Conservation (phyloP, 768 basidiomycete species). For the Leccinum pellstonianum region DNA sequence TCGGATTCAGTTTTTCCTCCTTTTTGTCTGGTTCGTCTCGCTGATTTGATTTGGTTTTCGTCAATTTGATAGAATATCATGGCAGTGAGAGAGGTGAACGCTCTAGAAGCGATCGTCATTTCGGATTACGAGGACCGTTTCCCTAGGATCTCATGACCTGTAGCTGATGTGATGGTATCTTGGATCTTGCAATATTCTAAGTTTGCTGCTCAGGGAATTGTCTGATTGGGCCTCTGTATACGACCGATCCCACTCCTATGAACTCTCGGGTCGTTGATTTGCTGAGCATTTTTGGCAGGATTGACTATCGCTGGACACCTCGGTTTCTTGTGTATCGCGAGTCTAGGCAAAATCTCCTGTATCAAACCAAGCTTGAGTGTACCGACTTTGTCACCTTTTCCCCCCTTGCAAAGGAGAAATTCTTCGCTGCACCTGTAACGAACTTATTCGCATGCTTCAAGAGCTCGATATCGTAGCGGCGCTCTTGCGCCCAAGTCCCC, state of each 20-base stretch:
- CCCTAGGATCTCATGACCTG: constrained; percentile 19
- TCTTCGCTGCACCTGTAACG: no score
- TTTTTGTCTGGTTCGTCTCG: not conserved
- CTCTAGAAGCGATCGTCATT: constrained; percentile 72
- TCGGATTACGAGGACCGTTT: constrained; percentile 59
- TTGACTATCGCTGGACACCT: no score
- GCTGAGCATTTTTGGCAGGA: not conserved
- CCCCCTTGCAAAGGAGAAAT: no score
- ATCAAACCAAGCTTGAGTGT: no score
- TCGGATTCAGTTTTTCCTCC: constrained; percentile 10
- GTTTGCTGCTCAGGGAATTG: not conserved
- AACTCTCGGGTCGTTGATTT: not conserved
- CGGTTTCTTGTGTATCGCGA: not conserved
- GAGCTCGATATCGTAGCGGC: no score
- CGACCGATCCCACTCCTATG: not conserved
- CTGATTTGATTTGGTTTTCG: constrained; percentile 7
- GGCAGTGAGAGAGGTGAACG: constrained; percentile 60
- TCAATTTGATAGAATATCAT: constrained; percentile 49
- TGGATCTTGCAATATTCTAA: not conserved
- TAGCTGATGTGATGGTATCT: not conserved
- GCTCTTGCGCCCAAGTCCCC: no score
- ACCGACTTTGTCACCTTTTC: no score
- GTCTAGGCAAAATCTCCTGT: not conserved
- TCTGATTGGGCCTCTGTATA: not conserved
- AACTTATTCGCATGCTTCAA: no score